A percentile compares a stretch with the other conserved stretches of the same genome.
Evolutionary conservation across 768 basidiomycete genomes (phyloP).

Genomic region (Amanita muscaria): DNA sequence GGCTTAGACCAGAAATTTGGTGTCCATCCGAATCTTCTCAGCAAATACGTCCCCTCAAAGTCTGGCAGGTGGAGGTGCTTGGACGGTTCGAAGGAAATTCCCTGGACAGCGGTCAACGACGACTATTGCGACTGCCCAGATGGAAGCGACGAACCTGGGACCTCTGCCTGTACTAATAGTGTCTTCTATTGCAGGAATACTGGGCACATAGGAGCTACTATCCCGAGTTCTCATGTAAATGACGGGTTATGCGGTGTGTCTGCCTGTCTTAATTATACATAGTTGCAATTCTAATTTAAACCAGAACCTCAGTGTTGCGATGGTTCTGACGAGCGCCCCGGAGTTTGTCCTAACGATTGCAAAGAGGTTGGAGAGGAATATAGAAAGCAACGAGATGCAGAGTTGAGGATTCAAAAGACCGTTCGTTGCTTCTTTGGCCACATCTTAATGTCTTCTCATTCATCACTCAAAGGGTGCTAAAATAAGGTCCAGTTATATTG

Average conservation of each 20-base stretch:
- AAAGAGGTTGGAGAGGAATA: constrained; percentile 64
- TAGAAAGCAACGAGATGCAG: constrained; percentile 60
- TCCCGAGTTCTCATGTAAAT: constrained; percentile 76
- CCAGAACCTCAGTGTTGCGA: constrained; percentile 91
- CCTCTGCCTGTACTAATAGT: constrained; percentile 71
- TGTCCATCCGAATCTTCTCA: constrained; percentile 43
- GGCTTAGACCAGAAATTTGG: constrained; percentile 44
- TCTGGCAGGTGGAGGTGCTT: constrained; percentile 69
- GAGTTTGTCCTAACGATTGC: constrained; percentile 75
- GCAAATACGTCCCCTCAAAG: constrained; percentile 46
- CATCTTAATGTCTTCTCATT: neutral
- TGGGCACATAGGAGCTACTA: constrained; percentile 76
- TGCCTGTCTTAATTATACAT: neutral
- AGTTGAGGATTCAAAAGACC: constrained; percentile 71
- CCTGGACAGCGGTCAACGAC: constrained; percentile 81
- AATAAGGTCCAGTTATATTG: constrained; percentile 82
- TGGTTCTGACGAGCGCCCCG: constrained; percentile 83
- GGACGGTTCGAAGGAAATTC: constrained; percentile 69
- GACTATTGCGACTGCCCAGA: constrained; percentile 93
- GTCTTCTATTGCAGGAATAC: constrained; percentile 80
- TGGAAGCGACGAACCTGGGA: constrained; percentile 97
- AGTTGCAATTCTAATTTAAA: constrained; percentile 10
- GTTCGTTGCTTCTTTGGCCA: constrained; percentile 31
- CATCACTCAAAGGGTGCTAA: constrained; percentile 62
- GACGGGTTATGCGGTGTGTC: constrained; percentile 89